Evolutionary conservation across 2,329 filamentous ascomycete species (phyloP).

Genomic region (Botrytis aclada): DNA sequence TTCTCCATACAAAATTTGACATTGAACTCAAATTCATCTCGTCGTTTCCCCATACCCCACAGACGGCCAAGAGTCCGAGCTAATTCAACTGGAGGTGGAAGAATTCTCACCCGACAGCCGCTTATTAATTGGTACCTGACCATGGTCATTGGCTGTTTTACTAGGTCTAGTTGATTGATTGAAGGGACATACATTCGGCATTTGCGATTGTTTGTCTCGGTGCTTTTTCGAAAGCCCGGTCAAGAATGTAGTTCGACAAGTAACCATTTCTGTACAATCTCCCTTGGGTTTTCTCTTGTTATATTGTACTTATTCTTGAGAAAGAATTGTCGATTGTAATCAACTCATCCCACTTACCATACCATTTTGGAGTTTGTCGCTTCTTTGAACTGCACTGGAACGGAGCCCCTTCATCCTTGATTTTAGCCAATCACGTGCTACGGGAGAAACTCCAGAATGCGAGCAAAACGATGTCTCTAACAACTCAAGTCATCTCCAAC

Average conservation of each 20-base stretch:
- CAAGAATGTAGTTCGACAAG: background rate
- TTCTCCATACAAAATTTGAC: constrained; percentile 8
- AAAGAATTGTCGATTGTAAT: background rate
- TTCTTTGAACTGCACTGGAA: background rate
- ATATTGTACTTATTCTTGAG: background rate
- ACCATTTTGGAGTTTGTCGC: background rate
- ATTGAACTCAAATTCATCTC: background rate
- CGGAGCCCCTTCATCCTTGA: constrained; percentile 1
- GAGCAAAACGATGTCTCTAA: constrained; percentile 30
- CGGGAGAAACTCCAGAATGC: background rate
- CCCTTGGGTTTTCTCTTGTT: background rate
- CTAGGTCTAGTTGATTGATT: background rate
- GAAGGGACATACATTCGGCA: background rate
- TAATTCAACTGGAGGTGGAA: background rate
- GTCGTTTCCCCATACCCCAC: constrained; percentile 18
- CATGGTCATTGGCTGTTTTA: background rate
- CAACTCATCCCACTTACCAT: background rate
- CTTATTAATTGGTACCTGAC: background rate
- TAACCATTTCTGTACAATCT: background rate
- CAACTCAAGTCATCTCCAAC: constrained; percentile 29
- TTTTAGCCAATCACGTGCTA: constrained; percentile 13
- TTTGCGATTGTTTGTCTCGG: background rate
- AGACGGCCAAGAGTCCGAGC: background rate
- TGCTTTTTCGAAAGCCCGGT: background rate
- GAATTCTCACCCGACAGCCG: background rate